Evolutionary conservation across 306 rosid genomes (phyloP).

Genomic region (Gastrolobium bilobum): DNA sequence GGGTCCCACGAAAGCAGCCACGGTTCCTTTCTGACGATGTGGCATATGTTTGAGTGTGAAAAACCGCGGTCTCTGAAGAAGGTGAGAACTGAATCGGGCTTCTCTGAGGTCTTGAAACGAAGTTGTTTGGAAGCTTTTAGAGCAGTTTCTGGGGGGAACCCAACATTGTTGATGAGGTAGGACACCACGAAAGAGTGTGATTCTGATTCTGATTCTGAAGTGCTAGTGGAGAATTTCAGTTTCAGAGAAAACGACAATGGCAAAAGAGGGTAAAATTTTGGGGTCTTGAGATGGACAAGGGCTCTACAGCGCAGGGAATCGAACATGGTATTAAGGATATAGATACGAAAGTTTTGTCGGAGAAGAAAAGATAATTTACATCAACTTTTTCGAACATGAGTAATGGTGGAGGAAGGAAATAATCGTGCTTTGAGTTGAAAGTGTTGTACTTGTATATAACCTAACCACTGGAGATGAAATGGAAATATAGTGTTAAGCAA

Average conservation of each 20-base stretch:
- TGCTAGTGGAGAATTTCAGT: background rate
- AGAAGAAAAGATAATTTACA: too few species aligned
- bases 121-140: background rate
- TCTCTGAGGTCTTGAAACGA: background rate
- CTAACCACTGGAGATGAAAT: too few species aligned
- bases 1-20: conserved; percentile 9
- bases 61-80: background rate
- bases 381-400: too few species aligned
- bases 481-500: too few species aligned
- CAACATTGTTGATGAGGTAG: background rate
- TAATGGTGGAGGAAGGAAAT: too few species aligned
- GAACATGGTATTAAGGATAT: too few species aligned
- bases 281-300: too few species aligned
- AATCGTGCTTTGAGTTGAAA: too few species aligned
- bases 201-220: background rate
- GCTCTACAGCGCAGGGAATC: too few species aligned
- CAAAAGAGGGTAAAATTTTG: too few species aligned
- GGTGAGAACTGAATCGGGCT: background rate
- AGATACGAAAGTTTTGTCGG: too few species aligned
- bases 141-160: background rate
- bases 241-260: background rate
- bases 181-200: background rate
- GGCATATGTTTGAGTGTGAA: background rate
- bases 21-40: background rate
- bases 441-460: too few species aligned